Evolutionary conservation across 2,329 filamentous ascomycete genomes (phyloP), one percentile per base, ranked within the genome.

Genomic region (Lithohypha guttulata): DNA sequence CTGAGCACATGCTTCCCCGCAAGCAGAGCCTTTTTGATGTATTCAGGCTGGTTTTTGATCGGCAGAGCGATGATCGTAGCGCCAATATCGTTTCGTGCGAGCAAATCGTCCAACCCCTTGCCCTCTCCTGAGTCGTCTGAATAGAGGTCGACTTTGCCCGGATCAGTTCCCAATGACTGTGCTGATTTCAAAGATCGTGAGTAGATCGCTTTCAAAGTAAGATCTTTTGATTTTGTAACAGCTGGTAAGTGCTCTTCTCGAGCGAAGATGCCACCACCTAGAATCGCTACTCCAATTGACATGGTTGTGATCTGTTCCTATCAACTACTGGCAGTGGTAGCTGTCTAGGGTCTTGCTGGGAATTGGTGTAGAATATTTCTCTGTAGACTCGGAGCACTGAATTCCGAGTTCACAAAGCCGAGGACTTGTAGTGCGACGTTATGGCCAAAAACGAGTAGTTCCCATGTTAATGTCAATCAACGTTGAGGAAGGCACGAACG

Each of bases 191-290:
- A 55, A 5, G 69, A 70, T 31, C 72, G 68, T n/a, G 72, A 76
- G 56, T 73, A 77, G 44, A 76, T 62, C 13, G 73, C 73, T 52
- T 70, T 73, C 22, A 77, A 57, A 2, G 55, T 50, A 7, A 76
- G 57, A 22, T 52, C 51, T 18, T 58, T 46, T 15, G 64, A 59
- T 13, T 62, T 63, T 49, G 65, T 57, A 19, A 77, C 61, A 2
- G 71, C 71, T 2, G 73, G 71, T 64, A 69, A 59, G 51, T 75
- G 71, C 47, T 74, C 64, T 55, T 75, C 71, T 44, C 65, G 63
- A 41, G 70, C 70, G 53, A 75, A 75, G 50, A 73, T 72, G 43
- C 71, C 71, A 52, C 68, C 70, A 22, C 71, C 71, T 26, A 75
- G 62, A 19, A 74, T 63, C 10, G 70, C 71, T 11, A 74, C 60